Evolutionary conservation across 2,329 filamentous ascomycete species (phyloP), one percentile per base, ranked within the genome.

Genomic region (Penicillium sp.): DNA sequence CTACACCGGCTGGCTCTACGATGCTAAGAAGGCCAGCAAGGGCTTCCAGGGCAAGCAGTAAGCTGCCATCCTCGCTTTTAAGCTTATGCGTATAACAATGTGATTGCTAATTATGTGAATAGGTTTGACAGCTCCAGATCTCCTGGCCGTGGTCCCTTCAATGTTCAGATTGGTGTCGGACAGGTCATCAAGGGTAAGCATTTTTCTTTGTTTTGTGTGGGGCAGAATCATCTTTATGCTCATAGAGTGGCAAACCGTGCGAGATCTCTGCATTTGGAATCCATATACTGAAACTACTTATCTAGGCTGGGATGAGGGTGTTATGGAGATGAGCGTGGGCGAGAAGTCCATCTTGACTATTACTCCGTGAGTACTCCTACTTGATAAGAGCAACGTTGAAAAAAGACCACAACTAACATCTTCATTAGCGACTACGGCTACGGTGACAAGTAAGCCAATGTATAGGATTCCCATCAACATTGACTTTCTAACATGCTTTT

Each of bases 311-410:
- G 91, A 91, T 71, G 88, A 96, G 77, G 92, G 89, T 64, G 91
- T 97, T 55, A 76, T 80, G 53, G 80, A 85, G 71, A 96, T 97
- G 93, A 87, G 88, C 73, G 80, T 96, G 58, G 92, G 92, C 73
- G 93, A 97, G 83, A 93, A 91, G 81, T 87, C 90, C 55, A 90
- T 84, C 51, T 82, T 98, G 62, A 88, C 87, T 66, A 96, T 97
- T 72, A 84, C 87, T 60, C 84, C 84, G 88, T 91, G 82, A 75
- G 83, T 70, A 9, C 27, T 39, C 9, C 22, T 10, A 21, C 33
- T 31, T 2, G 33, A 3, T 7, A 45, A 27, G 2, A 9, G 21
- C 6, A 24, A 41, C 6, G 14, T n/a, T 10, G 39, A n/a, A 45
- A 45, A 14, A 9, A 7, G 16, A 19, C n/a, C 14, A 48, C 27